Evolutionary conservation across 2,329 filamentous ascomycete species (phyloP).

Genomic region (Macrophomina phaseolina): DNA sequence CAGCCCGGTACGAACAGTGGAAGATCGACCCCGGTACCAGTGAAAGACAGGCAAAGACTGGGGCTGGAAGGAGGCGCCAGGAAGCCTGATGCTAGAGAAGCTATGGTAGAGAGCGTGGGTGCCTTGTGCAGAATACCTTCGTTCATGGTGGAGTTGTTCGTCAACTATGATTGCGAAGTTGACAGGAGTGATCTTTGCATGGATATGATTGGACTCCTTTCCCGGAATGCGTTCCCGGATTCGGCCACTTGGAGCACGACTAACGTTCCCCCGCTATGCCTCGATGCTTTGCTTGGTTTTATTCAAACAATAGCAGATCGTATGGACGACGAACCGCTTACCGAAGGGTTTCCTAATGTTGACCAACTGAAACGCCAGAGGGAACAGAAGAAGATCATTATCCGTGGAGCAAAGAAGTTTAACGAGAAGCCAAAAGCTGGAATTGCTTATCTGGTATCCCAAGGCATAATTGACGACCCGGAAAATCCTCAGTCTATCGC

Average conservation of each 20-base stretch:
- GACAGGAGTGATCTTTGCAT: constrained; percentile 91
- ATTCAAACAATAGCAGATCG: constrained; percentile 91
- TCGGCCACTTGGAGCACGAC: constrained; percentile 99
- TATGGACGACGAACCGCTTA: constrained; percentile 70
- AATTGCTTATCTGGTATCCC: constrained; percentile 80
- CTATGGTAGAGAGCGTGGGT: constrained; percentile 97
- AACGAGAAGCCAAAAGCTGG: constrained; percentile 94
- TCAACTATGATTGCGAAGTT: constrained; percentile 97
- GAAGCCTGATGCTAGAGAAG: constrained; percentile 93
- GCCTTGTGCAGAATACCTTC: constrained; percentile 90
- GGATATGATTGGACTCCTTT: constrained; percentile 91
- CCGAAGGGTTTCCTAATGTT: constrained; percentile 70
- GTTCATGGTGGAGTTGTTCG: constrained; percentile 93
- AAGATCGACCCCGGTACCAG: constrained; percentile 84
- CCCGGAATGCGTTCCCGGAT: constrained; percentile 93
- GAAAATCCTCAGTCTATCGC: constrained; percentile 79
- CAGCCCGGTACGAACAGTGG: constrained; percentile 66
- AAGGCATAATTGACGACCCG: constrained; percentile 81
- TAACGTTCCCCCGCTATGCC: constrained; percentile 91
- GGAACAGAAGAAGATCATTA: constrained; percentile 83
- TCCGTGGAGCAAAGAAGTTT: constrained; percentile 86
- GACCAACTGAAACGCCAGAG: constrained; percentile 72
- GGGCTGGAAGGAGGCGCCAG: constrained; percentile 89
- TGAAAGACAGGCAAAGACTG: constrained; percentile 90
- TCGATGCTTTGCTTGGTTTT: constrained; percentile 89